phyloP scores from a whole-genome alignment of 1,139 yeast species.

The Pichia sp. region DNA sequence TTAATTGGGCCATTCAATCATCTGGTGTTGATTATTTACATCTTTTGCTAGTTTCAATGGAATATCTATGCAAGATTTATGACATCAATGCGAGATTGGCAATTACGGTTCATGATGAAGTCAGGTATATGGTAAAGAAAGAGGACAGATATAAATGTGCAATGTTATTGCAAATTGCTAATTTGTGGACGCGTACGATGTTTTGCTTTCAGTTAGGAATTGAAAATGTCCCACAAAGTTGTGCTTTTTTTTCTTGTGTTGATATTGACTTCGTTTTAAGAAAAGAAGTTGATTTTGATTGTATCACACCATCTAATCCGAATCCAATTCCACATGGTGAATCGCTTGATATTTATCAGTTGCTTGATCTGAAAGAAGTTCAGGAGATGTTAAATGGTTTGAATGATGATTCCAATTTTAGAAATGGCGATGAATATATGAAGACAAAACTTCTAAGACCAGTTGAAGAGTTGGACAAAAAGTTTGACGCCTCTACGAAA shows the following conservation, averaged over 20 bases:
- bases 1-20: conserved; percentile 97
- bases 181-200: conserved; percentile 94
- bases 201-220: conserved; percentile 92
- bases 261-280: conserved; percentile 85
- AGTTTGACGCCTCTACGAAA: conserved; percentile 22
- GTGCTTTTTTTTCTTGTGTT: conserved; percentile 93
- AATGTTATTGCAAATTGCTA: conserved; percentile 78
- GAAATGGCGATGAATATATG: conserved; percentile 12
- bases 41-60: conserved; percentile 79
- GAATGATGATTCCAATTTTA: conserved; percentile 16
- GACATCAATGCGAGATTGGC: conserved; percentile 71
- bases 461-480: conserved; percentile 28
- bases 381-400: conserved; percentile 20
- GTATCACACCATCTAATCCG: conserved; percentile 86
- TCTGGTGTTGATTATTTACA: conserved; percentile 97
- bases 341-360: conserved; percentile 51
- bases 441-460: conserved; percentile 21
- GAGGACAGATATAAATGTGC: conserved; percentile 73
- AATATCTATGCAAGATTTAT: conserved; percentile 62
- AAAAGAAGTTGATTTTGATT: conserved; percentile 82
- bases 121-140: conserved; percentile 71
- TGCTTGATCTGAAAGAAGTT: conserved; percentile 37
- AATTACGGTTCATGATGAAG: conserved; percentile 93
- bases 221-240: conserved; percentile 82
- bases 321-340: conserved; percentile 73